These are phyloP conservation scores for Tothia fuscella DNA, from an alignment of 2,329 filamentous ascomycete species.

Conservation along the genomic window DNA sequence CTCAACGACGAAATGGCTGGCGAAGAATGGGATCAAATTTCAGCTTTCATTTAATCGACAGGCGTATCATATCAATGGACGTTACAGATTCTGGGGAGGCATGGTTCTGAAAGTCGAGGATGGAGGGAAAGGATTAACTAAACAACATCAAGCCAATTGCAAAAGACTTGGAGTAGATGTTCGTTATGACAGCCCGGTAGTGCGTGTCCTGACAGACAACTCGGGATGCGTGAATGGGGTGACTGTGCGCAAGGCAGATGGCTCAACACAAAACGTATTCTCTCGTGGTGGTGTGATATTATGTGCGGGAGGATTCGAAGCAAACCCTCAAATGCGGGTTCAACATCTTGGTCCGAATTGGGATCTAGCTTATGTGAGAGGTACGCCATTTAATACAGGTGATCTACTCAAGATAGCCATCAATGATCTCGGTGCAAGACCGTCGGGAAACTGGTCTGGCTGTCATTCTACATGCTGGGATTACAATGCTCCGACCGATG, in stretches of 20 bases:
- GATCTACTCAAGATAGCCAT: slow-evolving; percentile 44
- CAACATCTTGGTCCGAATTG: slow-evolving; percentile 47
- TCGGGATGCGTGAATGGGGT: slow-evolving; percentile 24
- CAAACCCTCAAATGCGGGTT: slow-evolving; percentile 43
- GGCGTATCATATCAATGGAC: slow-evolving; percentile 49
- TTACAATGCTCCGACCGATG: slow-evolving; percentile 42
- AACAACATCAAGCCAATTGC: slow-evolving; percentile 36
- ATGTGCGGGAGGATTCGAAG: slow-evolving; percentile 53
- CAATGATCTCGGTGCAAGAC: slow-evolving; percentile 37
- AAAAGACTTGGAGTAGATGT: slow-evolving; percentile 31
- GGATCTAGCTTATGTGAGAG: slow-evolving; percentile 50
- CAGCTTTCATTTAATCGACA: slow-evolving; percentile 54
- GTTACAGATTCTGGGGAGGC: slow-evolving; percentile 56
- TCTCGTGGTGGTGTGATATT: slow-evolving; percentile 36
- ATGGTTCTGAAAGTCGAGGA: slow-evolving; percentile 47
- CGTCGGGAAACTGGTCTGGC: slow-evolving; percentile 49
- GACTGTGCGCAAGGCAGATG: slow-evolving; percentile 16
- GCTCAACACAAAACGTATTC: slow-evolving; percentile 19
- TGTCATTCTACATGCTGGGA: slow-evolving; percentile 58
- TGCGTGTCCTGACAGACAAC: slow-evolving; percentile 25
- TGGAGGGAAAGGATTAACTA: slow-evolving; percentile 47
- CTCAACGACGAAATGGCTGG: slow-evolving; percentile 43
- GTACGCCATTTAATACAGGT: slow-evolving; percentile 53
- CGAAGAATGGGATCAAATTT: slow-evolving; percentile 42
- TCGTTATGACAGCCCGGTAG: slow-evolving; percentile 35